Percentiles rank a stretch among this genome's conserved stretches.
Conservation (phyloP, 148 eudicot genomes). For the Talinum fruticosum region DNA sequence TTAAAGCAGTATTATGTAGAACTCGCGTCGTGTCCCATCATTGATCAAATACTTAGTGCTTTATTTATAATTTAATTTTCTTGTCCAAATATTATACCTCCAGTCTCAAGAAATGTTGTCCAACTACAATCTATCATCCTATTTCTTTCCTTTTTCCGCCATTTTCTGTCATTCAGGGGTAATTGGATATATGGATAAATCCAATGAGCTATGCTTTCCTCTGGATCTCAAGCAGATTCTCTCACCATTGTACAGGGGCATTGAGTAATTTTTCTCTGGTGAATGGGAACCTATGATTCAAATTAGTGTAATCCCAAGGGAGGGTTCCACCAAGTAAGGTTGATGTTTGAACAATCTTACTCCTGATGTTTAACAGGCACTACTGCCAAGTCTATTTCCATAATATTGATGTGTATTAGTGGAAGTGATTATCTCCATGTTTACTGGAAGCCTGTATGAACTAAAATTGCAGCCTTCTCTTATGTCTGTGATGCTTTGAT, state of each 20-base stretch:
- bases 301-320: neutral
- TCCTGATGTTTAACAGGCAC: too few relatives aligned
- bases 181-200: neutral
- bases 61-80: too few relatives aligned
- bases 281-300: neutral
- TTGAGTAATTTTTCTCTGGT: neutral
- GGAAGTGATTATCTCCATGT: neutral
- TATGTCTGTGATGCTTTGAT: neutral
- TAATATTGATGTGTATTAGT: neutral
- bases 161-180: neutral
- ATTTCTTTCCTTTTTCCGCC: neutral
- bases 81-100: too few relatives aligned
- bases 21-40: too few relatives aligned
- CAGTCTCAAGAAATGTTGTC: neutral
- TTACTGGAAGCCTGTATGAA: neutral
- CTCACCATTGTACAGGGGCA: neutral
- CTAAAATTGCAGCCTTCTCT: neutral
- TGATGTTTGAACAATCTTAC: neutral
- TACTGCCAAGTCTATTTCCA: neutral
- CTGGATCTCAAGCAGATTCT: neutral
- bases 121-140: neutral
- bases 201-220: neutral
- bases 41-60: too few relatives aligned
- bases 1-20: too few relatives aligned
- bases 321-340: neutral